Conservation (phyloP, 2,329 filamentous ascomycete genomes). For the Phaeosphaeriaceae sp. region DNA sequence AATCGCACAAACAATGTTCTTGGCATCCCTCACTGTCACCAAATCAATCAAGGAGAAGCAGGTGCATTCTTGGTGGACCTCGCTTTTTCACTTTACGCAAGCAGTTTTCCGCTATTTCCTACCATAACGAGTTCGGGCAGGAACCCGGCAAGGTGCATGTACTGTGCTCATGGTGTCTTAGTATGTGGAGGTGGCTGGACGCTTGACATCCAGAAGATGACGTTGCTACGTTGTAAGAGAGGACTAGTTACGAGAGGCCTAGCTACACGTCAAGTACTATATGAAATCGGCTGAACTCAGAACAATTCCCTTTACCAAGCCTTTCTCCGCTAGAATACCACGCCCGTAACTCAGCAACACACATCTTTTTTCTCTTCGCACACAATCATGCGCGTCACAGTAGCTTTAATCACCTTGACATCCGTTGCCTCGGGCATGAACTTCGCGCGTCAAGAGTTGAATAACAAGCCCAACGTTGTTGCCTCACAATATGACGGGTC, state of each 20-base stretch:
- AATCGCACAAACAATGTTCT: not conserved
- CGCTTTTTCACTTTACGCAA: not conserved
- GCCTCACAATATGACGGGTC: constrained; percentile 33
- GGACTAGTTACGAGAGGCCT: not conserved
- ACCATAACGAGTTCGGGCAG: constrained; percentile 7
- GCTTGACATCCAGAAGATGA: constrained; percentile 5
- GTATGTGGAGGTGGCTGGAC: constrained; percentile 11
- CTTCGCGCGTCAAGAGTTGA: constrained; percentile 16
- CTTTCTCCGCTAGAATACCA: not conserved
- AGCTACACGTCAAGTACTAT: not conserved
- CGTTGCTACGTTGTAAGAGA: constrained; percentile 3
- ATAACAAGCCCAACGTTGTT: constrained; percentile 23
- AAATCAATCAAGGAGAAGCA: not conserved
- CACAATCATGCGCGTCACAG: constrained; percentile 23
- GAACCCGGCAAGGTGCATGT: constrained; percentile 16
- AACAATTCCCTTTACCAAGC: no score
- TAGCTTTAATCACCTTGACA: constrained; percentile 22
- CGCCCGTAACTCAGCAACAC: no score
- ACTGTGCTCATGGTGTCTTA: not conserved
- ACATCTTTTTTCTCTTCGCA: not conserved
- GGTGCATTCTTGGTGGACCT: constrained; percentile 8
- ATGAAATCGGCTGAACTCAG: not conserved
- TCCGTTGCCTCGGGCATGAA: constrained; percentile 23
- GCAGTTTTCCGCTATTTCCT: not conserved
- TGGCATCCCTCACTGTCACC: no score